These are phyloP conservation scores for Ceriops decandra DNA, from an alignment of 345 rosid species.

Conservation along the genomic window DNA sequence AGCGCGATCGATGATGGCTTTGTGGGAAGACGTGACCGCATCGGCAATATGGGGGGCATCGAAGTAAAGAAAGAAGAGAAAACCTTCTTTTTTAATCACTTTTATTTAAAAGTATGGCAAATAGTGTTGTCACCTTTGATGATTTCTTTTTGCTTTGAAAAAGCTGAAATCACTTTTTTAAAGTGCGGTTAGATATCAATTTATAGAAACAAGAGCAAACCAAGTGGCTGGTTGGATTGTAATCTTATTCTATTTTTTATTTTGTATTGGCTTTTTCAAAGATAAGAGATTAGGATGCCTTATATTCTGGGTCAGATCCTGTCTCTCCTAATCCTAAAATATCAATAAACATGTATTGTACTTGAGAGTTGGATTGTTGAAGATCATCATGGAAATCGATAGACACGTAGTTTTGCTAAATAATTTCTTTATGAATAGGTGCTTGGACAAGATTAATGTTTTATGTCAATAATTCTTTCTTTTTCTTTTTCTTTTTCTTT, in stretches of 20 bases:
- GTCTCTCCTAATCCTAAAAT: no score
- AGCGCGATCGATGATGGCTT: not conserved
- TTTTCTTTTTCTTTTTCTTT: no score
- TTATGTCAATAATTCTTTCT: no score
- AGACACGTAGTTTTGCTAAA: no score
- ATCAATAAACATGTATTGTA: no score
- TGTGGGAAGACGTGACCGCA: not conserved
- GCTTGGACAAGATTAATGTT: no score
- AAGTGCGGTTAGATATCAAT: not conserved
- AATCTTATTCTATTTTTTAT: not conserved
- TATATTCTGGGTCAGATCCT: not conserved
- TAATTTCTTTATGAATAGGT: no score
- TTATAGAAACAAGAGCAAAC: not conserved
- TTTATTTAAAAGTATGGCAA: not conserved
- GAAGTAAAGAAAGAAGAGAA: not conserved
- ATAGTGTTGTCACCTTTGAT: not conserved
- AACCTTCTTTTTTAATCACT: no score
- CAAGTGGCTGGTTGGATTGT: conserved; percentile 2
- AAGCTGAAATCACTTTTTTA: not conserved
- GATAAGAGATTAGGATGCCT: not conserved
- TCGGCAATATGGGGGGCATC: no score
- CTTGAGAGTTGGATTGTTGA: no score
- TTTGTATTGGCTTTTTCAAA: not conserved
- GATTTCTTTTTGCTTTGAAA: not conserved
- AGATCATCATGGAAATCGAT: no score